Evolutionary conservation across 2,329 filamentous ascomycete species (phyloP).

Genomic region (Diaporthe destruens): DNA sequence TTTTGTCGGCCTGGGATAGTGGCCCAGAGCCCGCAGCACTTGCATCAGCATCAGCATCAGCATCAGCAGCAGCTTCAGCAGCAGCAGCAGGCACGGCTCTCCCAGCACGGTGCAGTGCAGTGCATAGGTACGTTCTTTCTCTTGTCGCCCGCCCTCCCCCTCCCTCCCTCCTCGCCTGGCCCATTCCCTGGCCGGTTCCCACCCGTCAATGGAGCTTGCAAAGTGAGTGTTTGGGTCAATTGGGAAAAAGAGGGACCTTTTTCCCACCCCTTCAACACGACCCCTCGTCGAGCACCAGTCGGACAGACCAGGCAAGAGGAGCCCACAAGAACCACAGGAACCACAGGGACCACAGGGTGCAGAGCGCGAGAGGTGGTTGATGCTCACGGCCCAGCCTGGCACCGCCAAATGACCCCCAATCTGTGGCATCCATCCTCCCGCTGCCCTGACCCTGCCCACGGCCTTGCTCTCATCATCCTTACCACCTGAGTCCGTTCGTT

Average conservation of each 20-base stretch:
- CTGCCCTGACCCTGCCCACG: constrained; percentile 39
- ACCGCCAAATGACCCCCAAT: constrained; percentile 35
- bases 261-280: constrained; percentile 2
- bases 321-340: constrained; percentile 26
- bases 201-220: constrained; percentile 32
- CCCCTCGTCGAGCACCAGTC: constrained; percentile 13
- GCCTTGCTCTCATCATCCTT: constrained; percentile 40
- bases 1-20: constrained; percentile 24
- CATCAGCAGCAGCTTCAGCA: background rate
- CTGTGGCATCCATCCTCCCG: constrained; percentile 29
- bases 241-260: background rate
- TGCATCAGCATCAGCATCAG: background rate
- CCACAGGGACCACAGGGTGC: constrained; percentile 19
- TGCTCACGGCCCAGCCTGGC: constrained; percentile 33
- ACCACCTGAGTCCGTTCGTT: constrained; percentile 31
- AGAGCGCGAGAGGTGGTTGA: constrained; percentile 17
- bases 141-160: background rate
- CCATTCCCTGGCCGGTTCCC: constrained; percentile 32
- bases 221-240: constrained; percentile 16
- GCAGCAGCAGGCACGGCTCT: constrained; percentile 8
- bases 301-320: constrained; percentile 19
- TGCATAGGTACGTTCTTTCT: constrained; percentile 26
- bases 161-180: constrained; percentile 26
- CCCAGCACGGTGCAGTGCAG: constrained; percentile 30
- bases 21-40: constrained; percentile 19